These are phyloP conservation scores for Candida pseudocylindracea DNA, from an alignment of 1,139 yeast genomes.

Conservation along the genomic window DNA sequence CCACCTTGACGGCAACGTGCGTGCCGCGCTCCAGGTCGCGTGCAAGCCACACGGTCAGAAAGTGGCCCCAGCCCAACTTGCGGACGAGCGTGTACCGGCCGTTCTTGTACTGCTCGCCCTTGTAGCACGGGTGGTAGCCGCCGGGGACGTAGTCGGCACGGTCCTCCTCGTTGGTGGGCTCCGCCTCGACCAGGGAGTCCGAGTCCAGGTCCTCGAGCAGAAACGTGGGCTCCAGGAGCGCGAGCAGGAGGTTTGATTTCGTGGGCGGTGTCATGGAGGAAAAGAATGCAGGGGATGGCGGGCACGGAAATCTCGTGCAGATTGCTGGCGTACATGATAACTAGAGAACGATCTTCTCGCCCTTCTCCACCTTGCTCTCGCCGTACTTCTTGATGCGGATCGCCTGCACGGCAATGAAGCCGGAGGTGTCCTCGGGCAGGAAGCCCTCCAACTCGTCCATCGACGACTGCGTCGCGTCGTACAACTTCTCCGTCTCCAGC, in stretches of 20 bases:
- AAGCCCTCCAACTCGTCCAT: constrained; percentile 98
- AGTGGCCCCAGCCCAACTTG: constrained; percentile 28
- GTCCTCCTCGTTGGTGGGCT: constrained; percentile 17
- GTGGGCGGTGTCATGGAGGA: too few species aligned
- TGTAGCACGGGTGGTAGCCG: constrained; percentile 19
- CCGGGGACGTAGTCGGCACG: constrained; percentile 15
- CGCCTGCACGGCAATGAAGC: constrained; percentile 94
- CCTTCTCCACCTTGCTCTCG: constrained; percentile 74
- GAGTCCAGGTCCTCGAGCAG: background rate
- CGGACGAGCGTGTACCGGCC: constrained; percentile 13
- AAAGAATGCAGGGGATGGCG: too few species aligned
- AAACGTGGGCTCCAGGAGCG: too few species aligned
- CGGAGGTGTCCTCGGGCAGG: constrained; percentile 91
- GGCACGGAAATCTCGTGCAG: too few species aligned
- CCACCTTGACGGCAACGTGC: constrained; percentile 21
- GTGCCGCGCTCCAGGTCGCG: constrained; percentile 12
- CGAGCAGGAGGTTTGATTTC: too few species aligned
- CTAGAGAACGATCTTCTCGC: constrained; percentile 9
- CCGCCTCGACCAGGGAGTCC: constrained; percentile 5
- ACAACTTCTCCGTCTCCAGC: constrained; percentile 83
- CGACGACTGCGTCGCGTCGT: constrained; percentile 94
- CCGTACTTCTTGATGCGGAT: constrained; percentile 97
- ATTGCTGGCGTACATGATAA: too few species aligned
- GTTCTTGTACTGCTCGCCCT: constrained; percentile 15
- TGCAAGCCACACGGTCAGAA: constrained; percentile 28